Evolutionary conservation across 2,329 filamentous ascomycete genomes (phyloP), one percentile per base, ranked within the genome.

Genomic region (Arthrobotrys iridis): DNA sequence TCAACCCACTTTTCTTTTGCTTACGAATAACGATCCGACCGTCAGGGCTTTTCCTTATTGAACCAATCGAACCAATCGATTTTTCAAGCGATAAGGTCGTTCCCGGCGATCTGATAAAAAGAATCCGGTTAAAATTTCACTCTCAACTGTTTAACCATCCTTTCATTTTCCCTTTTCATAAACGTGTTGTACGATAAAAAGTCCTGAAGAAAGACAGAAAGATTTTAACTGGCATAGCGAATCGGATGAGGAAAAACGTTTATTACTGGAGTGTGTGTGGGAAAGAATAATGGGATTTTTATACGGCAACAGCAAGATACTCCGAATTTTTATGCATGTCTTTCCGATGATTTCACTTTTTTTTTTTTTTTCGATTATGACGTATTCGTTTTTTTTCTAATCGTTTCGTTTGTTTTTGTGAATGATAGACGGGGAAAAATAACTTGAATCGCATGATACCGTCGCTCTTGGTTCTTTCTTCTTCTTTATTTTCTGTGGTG

Each of bases 121-220:
- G n/a, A n/a, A n/a, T n/a, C n/a, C n/a, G n/a, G n/a, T n/a, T n/a
- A n/a, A n/a, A n/a, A n/a, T n/a, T n/a, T n/a, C n/a, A n/a, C n/a
- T n/a, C n/a, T n/a, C n/a, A n/a, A n/a, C n/a, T 46, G 43, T 59
- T 43, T 55, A 6, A 57, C 46, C 62, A 37, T 60, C 41, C 50
- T 15, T 66, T 35, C 46, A 46, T 62, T 60, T 24, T 70, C 30
- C n/a, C 52, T 59, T 63, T 55, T 20, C 26, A 45, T 60, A 57
- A 62, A 75, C 63, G 71, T 75, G 71, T 75, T 75, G 71, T 75
- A 75, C 71, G 71, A 75, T 75, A 75, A 75, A 75, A 75, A 75
- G 71, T 75, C 71, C 71, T 68, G 71, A 67, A 75, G 63, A 68
- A 75, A 68, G 52, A 68, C 63, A 68, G 59, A 74, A 55, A 63